phyloP scores from a whole-genome alignment of 192 early-diverging fungal species.

The Coemansia sp. region DNA sequence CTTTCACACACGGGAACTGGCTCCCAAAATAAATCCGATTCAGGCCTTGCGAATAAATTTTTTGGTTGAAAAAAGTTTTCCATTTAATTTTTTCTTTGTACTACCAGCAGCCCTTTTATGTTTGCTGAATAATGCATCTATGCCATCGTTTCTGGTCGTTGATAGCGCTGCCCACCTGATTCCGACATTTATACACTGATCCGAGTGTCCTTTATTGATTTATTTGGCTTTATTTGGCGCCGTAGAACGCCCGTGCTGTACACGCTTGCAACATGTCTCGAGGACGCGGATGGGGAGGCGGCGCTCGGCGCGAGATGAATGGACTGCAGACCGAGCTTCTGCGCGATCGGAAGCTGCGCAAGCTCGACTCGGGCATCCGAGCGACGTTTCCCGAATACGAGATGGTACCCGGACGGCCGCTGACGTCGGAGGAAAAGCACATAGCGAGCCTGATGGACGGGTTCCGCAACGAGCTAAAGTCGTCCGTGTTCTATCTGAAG shows the following conservation, averaged over 20 bases:
- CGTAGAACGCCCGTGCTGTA: too few relatives aligned
- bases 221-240: too few relatives aligned
- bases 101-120: too few relatives aligned
- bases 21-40: neutral
- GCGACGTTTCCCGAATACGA: conserved; percentile 35
- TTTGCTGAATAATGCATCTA: too few relatives aligned
- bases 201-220: too few relatives aligned
- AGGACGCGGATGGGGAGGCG: conserved; percentile 39
- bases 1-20: neutral
- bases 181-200: too few relatives aligned
- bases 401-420: conserved; percentile 7
- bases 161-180: too few relatives aligned
- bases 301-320: conserved; percentile 35
- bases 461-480: conserved; percentile 19
- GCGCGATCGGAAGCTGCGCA: conserved; percentile 23
- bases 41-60: neutral
- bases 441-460: conserved; percentile 27
- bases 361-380: conserved; percentile 5
- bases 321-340: conserved; percentile 47
- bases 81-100: neutral
- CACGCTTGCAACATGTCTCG: conserved; percentile 20
- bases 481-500: conserved; percentile 45
- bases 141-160: too few relatives aligned
- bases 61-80: too few relatives aligned
- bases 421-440: conserved; percentile 33